phyloP scores from a whole-genome alignment of 768 basidiomycete species.

The Butyriboletus loyo region DNA sequence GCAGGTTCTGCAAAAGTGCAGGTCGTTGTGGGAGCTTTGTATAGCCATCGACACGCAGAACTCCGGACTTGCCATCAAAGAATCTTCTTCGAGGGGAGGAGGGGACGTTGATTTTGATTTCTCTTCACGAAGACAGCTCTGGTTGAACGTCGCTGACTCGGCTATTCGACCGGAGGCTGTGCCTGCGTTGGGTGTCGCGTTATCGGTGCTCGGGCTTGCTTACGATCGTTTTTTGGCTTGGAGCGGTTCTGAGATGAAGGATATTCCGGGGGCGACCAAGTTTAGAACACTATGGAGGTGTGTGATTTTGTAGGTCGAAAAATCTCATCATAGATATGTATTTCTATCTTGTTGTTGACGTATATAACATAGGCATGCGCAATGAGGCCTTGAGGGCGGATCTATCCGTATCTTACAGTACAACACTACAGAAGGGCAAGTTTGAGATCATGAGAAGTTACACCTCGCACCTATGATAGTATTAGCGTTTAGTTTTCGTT shows the following conservation, averaged over 20 bases:
- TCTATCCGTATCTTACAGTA: too few species aligned
- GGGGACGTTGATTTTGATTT: too few species aligned
- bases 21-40: not conserved
- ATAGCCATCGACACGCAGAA: constrained; percentile 2
- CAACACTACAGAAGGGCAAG: too few species aligned
- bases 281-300: not conserved
- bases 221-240: not conserved
- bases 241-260: not conserved
- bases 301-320: not conserved
- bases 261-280: not conserved
- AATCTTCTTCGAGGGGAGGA: too few species aligned
- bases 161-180: not conserved
- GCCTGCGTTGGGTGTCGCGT: not conserved
- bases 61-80: too few species aligned
- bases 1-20: not conserved
- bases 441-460: too few species aligned
- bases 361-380: too few species aligned
- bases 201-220: not conserved
- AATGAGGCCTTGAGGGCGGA: too few species aligned
- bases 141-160: not conserved
- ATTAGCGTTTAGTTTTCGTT: too few species aligned
- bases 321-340: too few species aligned
- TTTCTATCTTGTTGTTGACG: too few species aligned
- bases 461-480: too few species aligned
- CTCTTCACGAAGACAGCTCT: not conserved